Evolutionary conservation across 2,329 filamentous ascomycete genomes (phyloP).

Genomic region (Trichoderma hamatum): DNA sequence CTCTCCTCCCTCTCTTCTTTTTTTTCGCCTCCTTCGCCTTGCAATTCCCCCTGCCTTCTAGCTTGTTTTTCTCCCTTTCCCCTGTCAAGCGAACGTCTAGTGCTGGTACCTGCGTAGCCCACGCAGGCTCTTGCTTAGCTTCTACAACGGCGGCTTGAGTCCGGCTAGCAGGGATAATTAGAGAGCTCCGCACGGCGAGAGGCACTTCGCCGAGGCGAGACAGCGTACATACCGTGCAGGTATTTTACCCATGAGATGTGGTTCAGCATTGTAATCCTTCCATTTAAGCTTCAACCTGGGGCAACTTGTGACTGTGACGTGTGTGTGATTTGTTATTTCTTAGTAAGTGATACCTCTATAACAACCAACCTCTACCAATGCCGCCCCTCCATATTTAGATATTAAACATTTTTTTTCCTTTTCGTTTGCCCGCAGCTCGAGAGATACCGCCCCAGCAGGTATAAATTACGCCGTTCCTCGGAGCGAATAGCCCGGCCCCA

Average conservation of each 20-base stretch:
- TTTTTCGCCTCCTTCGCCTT: background rate
- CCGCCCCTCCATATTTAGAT: background rate
- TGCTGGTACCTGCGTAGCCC: background rate
- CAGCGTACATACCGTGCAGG: background rate
- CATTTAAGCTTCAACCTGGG: background rate
- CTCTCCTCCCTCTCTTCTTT: background rate
- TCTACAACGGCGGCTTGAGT: conserved; percentile 6
- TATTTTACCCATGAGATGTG: background rate
- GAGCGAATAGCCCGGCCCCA: conserved; percentile 6
- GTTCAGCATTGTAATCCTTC: background rate
- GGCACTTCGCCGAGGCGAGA: conserved; percentile 11
- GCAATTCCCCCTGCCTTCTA: background rate
- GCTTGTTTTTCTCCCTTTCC: background rate
- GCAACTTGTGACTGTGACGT: background rate
- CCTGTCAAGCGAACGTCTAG: conserved; percentile 4
- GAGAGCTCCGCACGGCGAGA: conserved; percentile 1
- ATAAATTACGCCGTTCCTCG: background rate
- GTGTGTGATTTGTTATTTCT: background rate
- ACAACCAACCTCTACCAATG: background rate
- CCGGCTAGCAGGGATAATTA: background rate
- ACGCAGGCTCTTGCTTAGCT: background rate
- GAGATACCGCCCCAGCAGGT: background rate
- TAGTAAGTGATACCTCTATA: background rate
- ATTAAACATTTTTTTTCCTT: background rate
- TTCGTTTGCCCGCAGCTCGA: background rate